Evolutionary conservation across 768 basidiomycete species (phyloP).

Genomic region (Boletus rubroflammeus): DNA sequence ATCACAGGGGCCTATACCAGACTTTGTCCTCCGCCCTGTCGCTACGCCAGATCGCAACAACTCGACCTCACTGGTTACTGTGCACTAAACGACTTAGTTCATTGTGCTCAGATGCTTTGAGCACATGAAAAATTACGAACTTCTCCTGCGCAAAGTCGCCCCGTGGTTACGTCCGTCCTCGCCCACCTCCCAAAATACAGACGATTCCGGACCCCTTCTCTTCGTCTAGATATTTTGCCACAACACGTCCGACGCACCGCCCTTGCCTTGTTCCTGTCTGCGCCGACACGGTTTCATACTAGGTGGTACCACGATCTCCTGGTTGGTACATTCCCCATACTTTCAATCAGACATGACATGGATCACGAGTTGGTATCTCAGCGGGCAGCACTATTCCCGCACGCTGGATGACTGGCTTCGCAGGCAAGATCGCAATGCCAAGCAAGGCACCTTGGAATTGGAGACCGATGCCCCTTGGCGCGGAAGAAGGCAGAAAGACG

Average conservation of each 20-base stretch:
- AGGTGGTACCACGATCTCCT: background rate
- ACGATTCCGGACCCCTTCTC: background rate
- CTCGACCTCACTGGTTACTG: background rate
- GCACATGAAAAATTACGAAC: no score
- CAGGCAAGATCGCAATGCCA: background rate
- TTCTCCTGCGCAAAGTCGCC: no score
- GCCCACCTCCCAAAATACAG: background rate
- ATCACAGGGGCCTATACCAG: no score
- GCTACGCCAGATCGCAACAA: no score
- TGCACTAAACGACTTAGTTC: background rate
- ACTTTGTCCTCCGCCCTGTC: no score
- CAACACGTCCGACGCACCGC: background rate
- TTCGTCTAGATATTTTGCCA: background rate
- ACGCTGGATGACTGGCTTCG: background rate
- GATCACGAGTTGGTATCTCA: background rate
- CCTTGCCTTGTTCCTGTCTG: background rate
- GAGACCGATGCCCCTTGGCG: background rate
- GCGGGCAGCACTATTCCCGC: background rate
- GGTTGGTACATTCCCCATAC: background rate
- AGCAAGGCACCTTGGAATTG: background rate
- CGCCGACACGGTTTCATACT: background rate
- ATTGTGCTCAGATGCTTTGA: no score
- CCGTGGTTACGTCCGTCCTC: background rate
- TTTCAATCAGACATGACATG: background rate
- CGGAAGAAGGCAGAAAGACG: background rate